Evolutionary conservation across 768 basidiomycete genomes (phyloP), one percentile per base, ranked within the genome.

Genomic region (Leccinum obscurum): DNA sequence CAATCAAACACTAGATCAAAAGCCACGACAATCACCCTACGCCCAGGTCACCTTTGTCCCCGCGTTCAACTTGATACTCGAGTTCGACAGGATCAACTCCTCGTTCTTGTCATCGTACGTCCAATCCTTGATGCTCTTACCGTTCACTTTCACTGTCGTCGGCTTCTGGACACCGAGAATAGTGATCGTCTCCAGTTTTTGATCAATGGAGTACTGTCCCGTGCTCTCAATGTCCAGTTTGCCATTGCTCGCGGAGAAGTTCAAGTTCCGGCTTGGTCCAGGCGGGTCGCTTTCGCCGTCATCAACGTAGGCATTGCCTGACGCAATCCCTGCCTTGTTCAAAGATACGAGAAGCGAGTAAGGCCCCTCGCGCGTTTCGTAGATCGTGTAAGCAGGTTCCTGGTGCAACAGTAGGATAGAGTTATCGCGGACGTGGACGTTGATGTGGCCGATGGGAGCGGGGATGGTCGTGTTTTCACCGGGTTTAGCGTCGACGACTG

Each of bases 401-500:
- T 81, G 74, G 67, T 92, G 84, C 44, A 90, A 70, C 20, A 92
- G 80, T 11, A 92, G 70, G 32, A 84, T 84, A 17, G 87, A 79
- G 26, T 85, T 84, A 58, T 86, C 84, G n/a, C 90, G 83, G 59
- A 92, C 72, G 68, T 91, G 89, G 26, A 91, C 85, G 60, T 87
- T 87, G 72, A 92, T 91, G 67, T 90, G 85, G 17, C 85, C 80
- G 3, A 92, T 82, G 4, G 89, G 89, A 3, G 88, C 87, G n/a
- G 75, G 67, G 52, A 91, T 77, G 5, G 83, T 84, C 0, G 79
- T 81, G 57, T 77, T 77, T 32, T 66, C 70, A 35, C 80, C 80
- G 2, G 72, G 39, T 1, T 72, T 70, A 17, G 78, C 72, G 22
- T 85, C 72, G 22, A 86, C 79, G 46, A 76, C 77, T 13, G 81